Evolutionary conservation across 345 rosid species (phyloP), one percentile per base, ranked within the genome.

Genomic region (Melaleuca alternifolia): DNA sequence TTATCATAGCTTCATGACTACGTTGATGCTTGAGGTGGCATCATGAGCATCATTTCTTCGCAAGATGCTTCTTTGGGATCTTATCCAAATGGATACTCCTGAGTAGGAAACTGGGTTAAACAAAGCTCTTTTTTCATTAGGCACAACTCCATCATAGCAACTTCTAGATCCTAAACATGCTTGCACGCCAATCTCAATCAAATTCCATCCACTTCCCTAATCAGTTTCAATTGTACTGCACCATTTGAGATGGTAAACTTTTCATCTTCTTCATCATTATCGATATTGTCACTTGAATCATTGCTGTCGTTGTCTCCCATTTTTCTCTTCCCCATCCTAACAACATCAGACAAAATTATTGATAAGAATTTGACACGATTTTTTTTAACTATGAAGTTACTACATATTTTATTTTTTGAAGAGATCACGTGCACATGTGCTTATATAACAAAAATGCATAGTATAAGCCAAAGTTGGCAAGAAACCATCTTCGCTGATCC

Each of bases 251-350:
- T 92, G 77, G 89, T 86, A 82, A 96, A 93, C 86, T 92, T 93
- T 90, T 94, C 99, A 86, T 88, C 91, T 18, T 87, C 91, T 3
- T 91, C 92, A 83, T 93, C 95, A 18, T 92, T 93, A 20, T 92
- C 89, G 86, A 91, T 90, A 87, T 92, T 94, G 56, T 92, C 98
- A 77, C 87, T 88, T 12, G 61, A 89, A 88, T 87, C 91, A 86
- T 92, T 94, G 56, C 94, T 91, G 57, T 95, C 98, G 88, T 95
- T 93, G 54, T 87, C 97, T 85, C 82, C 96, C 89, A 94, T 28
- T 89, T 87, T 92, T 85, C 95, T 91, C 92, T 96, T 97, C 52
- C 98, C 99, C 95, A 92, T 93, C 97, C 99, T 96, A 9, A 88
- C 33, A 89, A 86, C 57, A 84, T 51, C 85, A 88, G 52, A 62